Percentiles rank a stretch among this genome's conserved stretches.
phyloP scores from a whole-genome alignment of 495 filamentous ascomycete genomes.

The Penicillium malachiteum region DNA sequence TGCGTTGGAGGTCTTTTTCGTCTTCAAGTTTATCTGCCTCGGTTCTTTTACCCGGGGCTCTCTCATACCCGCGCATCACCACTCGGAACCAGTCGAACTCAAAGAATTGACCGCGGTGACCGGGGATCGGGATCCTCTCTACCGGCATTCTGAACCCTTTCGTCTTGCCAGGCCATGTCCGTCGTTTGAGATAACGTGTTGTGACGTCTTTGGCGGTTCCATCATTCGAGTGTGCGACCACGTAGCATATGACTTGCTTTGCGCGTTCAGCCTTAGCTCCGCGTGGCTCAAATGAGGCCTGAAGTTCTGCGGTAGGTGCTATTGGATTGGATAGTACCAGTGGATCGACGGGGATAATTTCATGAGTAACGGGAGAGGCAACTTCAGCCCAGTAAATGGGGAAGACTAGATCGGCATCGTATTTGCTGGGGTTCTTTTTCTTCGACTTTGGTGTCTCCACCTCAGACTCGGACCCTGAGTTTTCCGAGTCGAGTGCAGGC shows the following conservation, averaged over 20 bases:
- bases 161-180: conserved; percentile 82
- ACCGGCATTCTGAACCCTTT: conserved; percentile 77
- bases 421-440: conserved; percentile 28
- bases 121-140: conserved; percentile 77
- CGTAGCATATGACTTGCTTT: conserved; percentile 88
- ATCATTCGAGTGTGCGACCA: conserved; percentile 82
- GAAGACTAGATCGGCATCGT: conserved; percentile 70
- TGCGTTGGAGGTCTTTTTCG: conserved; percentile 66
- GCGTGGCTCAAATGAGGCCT: conserved; percentile 79
- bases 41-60: conserved; percentile 58
- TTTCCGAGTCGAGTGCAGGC: background rate
- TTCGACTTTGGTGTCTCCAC: background rate
- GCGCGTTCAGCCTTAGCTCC: conserved; percentile 77
- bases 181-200: conserved; percentile 82
- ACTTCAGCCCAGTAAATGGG: conserved; percentile 95
- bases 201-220: conserved; percentile 95
- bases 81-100: conserved; percentile 84
- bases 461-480: conserved; percentile 15
- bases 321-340: conserved; percentile 66
- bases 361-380: conserved; percentile 73
- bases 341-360: conserved; percentile 75
- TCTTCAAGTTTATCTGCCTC: conserved; percentile 78
- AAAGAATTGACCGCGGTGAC: conserved; percentile 68
- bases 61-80: conserved; percentile 70
- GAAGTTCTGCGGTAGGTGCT: conserved; percentile 63